phyloP scores from a whole-genome alignment of 208 protist species.

The Crithidia expoeki region DNA sequence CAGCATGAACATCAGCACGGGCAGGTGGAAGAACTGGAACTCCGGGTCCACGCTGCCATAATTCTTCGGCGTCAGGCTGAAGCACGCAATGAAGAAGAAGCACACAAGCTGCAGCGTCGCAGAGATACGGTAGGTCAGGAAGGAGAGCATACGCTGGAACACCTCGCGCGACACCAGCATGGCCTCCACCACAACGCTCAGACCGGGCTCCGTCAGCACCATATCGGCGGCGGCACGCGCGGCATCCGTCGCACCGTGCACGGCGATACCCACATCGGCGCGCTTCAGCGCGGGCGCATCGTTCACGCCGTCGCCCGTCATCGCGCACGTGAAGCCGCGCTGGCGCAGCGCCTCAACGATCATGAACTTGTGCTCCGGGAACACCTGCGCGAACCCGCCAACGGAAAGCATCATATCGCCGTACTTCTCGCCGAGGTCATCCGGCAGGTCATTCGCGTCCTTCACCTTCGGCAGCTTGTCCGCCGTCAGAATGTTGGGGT shows the following conservation, averaged over 20 bases:
- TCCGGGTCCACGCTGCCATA: conserved; percentile 67
- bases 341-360: conserved; percentile 94
- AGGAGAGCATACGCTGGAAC: conserved; percentile 95
- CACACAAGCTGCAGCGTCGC: conserved; percentile 82
- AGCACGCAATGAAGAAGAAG: conserved; percentile 88
- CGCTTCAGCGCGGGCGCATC: conserved; percentile 96
- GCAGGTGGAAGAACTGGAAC: conserved; percentile 86
- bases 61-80: conserved; percentile 67
- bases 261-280: conserved; percentile 96
- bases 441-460: conserved; percentile 61
- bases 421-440: conserved; percentile 69
- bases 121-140: conserved; percentile 81
- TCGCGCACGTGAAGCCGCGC: conserved; percentile 89
- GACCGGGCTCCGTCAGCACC: conserved; percentile 92
- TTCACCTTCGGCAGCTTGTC: conserved; percentile 73
- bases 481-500: conserved; percentile 87
- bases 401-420: conserved; percentile 65
- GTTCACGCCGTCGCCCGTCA: conserved; percentile 98
- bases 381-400: conserved; percentile 93
- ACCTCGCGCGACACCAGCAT: conserved; percentile 94
- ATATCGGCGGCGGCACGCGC: conserved; percentile 95
- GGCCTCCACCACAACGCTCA: conserved; percentile 93
- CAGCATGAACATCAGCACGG: conserved; percentile 92
- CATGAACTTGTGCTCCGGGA: conserved; percentile 96
- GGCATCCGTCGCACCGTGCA: conserved; percentile 93